These are phyloP conservation scores for Yarrowia hollandica DNA, from an alignment of 805 yeast species.

Conservation along the genomic window DNA sequence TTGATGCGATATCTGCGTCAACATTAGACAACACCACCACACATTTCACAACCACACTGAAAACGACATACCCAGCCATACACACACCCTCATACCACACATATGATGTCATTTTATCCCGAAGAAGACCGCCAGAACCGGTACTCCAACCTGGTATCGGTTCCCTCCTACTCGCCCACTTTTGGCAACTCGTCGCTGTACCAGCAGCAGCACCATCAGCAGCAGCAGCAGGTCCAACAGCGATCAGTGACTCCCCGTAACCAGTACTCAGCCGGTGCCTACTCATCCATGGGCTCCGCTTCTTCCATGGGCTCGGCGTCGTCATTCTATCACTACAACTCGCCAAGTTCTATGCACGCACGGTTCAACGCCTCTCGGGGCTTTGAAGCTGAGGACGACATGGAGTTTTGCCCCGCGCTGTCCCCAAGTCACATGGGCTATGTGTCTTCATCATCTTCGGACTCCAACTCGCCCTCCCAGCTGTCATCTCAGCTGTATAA, in stretches of 20 bases:
- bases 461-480: constrained; percentile 24
- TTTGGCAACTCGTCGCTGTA: constrained; percentile 23
- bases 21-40: constrained; percentile 6
- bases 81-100: background rate
- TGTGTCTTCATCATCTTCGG: constrained; percentile 15
- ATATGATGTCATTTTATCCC: constrained; percentile 25
- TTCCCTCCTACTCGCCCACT: constrained; percentile 16
- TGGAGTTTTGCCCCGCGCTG: constrained; percentile 63
- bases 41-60: background rate
- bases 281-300: constrained; percentile 25
- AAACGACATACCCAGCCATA: background rate
- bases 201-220: constrained; percentile 30
- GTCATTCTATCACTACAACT: constrained; percentile 15
- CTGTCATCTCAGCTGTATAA: constrained; percentile 18
- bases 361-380: constrained; percentile 64
- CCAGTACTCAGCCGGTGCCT: constrained; percentile 25
- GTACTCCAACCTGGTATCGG: constrained; percentile 26
- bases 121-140: constrained; percentile 28
- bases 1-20: constrained; percentile 25
- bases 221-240: constrained; percentile 26
- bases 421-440: constrained; percentile 25
- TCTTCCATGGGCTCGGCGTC: constrained; percentile 24
- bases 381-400: constrained; percentile 69
- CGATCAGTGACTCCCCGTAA: constrained; percentile 23
- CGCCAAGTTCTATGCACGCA: constrained; percentile 11